Evolutionary conservation across 495 filamentous ascomycete genomes (phyloP), one percentile per base, ranked within the genome.

Genomic region (Aspergillus affinis): DNA sequence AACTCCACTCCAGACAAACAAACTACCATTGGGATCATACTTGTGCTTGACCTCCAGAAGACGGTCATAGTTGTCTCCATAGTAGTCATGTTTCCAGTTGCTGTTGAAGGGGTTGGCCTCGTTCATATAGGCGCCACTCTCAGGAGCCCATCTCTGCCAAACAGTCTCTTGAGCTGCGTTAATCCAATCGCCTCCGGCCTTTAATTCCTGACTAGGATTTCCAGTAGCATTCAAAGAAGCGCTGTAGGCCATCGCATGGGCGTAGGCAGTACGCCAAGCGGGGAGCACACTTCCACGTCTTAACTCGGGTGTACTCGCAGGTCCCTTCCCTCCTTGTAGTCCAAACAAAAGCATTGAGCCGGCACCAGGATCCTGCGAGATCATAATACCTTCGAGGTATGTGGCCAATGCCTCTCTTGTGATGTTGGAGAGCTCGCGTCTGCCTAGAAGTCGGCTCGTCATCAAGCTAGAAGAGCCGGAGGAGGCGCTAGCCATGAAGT

Each of bases 81-180:
- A 90, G 68, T 86, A 89, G 2, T 80, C 80, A 51, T 78, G 69
- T 44, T 85, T 83, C 71, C 81, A 88, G 21, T 84, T 68, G 2
- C 78, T 79, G 63, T 84, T 82, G 58, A 79, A 76, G 1, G 78
- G 63, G 62, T 88, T 83, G n/a, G 61, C 69, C 29, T 68, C 65
- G 36, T 72, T 73, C 63, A 70, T 66, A 23, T 70, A 72, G 0
- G 69, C 57, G 0, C 69, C 69, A 3, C 32, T 50, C 6, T 61
- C 44, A 5, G 69, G 67, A 4, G 69, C 60, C 70, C 65, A 70
- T 7, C 62, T 36, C 36, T 59, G 63, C 70, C 67, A 70, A 20
- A 69, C 53, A 32, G 62, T 20, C 54, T 70, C 70, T 13, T 55
- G 59, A 12, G 27, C 20, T 0, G 20, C 48, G 15, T 70, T 55